phyloP scores from a whole-genome alignment of 495 filamentous ascomycete genomes.

The Thermothielavioides terrestris region DNA sequence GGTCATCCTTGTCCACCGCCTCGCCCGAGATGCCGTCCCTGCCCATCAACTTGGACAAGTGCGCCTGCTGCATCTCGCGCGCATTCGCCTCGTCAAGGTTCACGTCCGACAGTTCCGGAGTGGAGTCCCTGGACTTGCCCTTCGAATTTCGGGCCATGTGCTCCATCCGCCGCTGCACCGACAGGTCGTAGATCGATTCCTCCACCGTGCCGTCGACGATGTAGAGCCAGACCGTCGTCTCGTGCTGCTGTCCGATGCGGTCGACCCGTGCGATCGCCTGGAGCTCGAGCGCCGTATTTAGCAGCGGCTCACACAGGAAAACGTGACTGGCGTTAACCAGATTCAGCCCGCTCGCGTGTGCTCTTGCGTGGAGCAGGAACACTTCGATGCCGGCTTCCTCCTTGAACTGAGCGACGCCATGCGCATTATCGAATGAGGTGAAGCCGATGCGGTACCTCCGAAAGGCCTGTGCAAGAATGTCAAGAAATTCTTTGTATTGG shows the following conservation, averaged over 20 bases:
- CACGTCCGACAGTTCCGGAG: slow-evolving; percentile 38
- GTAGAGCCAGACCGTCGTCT: slow-evolving; percentile 94
- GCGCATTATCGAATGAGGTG: slow-evolving; percentile 52
- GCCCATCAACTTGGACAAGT: slow-evolving; percentile 57
- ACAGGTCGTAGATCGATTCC: slow-evolving; percentile 78
- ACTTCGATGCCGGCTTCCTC: slow-evolving; percentile 67
- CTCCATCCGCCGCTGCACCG: slow-evolving; percentile 64
- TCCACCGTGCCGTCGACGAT: slow-evolving; percentile 82
- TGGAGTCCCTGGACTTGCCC: slow-evolving; percentile 28
- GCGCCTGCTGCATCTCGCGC: slow-evolving; percentile 64
- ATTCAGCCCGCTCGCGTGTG: slow-evolving; percentile 81
- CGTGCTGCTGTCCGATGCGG: slow-evolving; percentile 78
- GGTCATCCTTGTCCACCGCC: slow-evolving; percentile 64
- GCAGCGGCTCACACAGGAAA: slow-evolving; percentile 84
- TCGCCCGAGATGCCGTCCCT: slow-evolving; percentile 69
- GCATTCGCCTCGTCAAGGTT: slow-evolving; percentile 76
- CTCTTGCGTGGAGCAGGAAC: slow-evolving; percentile 80
- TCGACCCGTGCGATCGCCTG: slow-evolving; percentile 93
- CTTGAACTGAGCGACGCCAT: slow-evolving; percentile 66
- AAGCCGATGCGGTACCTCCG: slow-evolving; percentile 58
- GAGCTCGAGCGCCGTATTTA: slow-evolving; percentile 87
- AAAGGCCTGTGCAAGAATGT: slow-evolving; percentile 61
- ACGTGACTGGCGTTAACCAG: slow-evolving; percentile 90
- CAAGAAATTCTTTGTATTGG: slow-evolving; percentile 70
- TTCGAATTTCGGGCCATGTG: slow-evolving; percentile 50